Evolutionary conservation across 2,329 filamentous ascomycete species (phyloP), one percentile per base, ranked within the genome.

Genomic region (Diaporthe vexans): DNA sequence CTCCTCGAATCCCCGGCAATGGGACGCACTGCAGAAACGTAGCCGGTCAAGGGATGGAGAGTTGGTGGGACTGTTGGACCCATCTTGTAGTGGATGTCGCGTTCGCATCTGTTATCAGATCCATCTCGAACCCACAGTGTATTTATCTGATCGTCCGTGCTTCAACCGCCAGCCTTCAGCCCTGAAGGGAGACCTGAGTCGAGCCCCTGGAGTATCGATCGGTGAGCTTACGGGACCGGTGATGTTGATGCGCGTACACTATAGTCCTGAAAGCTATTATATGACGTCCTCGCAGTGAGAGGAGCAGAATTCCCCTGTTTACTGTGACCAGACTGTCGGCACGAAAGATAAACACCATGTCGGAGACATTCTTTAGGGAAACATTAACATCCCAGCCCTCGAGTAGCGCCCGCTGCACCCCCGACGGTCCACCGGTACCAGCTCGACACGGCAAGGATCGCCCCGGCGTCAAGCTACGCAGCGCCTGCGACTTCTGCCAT

Each of bases 141-240:
- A 46, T 63, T 63, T 63, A 63, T 63, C 58, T 63, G 58, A 63
- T 63, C 58, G 58, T 63, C 58, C 58, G 58, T 46, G 58, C 58
- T 63, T 63, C 58, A 21, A 17, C 15, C 17, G 15, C 37, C 37
- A 63, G 24, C 15, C 37, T 63, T 63, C 35, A 46, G 58, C 37
- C 58, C 24, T 43, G 37, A 37, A n/a, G 58, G 37, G 7, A 8
- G 24, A 29, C 58, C 15, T 63, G 58, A 63, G 58, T 63, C 58
- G 58, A 63, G 58, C 5, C 58, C 58, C 58, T 46, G 58, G 58
- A 46, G 17, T 63, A 29, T 63, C 4, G 37, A 63, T 63, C 58
- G 58, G 58, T 63, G 58, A 63, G 17, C 37, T 8, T 10, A 46
- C 15, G 58, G 3, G 15, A 33, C 37, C 37, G 4, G 58, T 46